phyloP scores from a whole-genome alignment of 345 rosid species.

The rapeseed (Brassica napus) region Da-Ae NC_063449.1:4492501-4493000 shows the following conservation, averaged over 20 bases:
- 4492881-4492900: slow-evolving; percentile 62
- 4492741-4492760: slow-evolving; percentile 76
- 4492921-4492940: slow-evolving; percentile 59
- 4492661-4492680: slow-evolving; percentile 92
- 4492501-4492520: slow-evolving; percentile 97
- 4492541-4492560: slow-evolving; percentile 94
- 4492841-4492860: slow-evolving; percentile 67
- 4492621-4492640: slow-evolving; percentile 84
- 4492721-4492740: slow-evolving; percentile 85
- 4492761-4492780: slow-evolving; percentile 97
- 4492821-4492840: slow-evolving; percentile 64
- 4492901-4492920: slow-evolving; percentile 55
- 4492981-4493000: slow-evolving; percentile 89
- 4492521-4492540: slow-evolving; percentile 97
- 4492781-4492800: slow-evolving; percentile 84
- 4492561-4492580: slow-evolving; percentile 86
- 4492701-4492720: slow-evolving; percentile 87
- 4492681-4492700: slow-evolving; percentile 84
- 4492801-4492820: slow-evolving; percentile 70
- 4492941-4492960: slow-evolving; percentile 84
- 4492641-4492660: slow-evolving; percentile 92
- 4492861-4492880: slow-evolving; percentile 81
- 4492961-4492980: slow-evolving; percentile 70
- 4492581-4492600: slow-evolving; percentile 74
- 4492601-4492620: slow-evolving; percentile 56